phyloP scores from a whole-genome alignment of 208 protist species.

The Pavlovales sp. region DNA sequence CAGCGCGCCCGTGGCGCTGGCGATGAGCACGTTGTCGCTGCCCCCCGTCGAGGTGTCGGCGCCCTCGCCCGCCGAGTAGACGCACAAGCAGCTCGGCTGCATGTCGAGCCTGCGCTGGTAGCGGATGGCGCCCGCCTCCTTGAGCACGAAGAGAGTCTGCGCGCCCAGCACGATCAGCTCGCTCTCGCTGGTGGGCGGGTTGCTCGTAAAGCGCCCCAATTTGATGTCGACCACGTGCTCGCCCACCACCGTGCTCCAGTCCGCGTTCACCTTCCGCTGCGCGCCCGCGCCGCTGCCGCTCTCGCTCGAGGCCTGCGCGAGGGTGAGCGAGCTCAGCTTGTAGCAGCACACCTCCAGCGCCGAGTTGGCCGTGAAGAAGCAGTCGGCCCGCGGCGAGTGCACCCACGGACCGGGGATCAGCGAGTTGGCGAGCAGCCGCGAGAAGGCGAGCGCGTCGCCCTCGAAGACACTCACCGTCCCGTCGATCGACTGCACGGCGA shows the following conservation, averaged over 20 bases:
- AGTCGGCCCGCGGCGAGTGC: slow-evolving; percentile 47
- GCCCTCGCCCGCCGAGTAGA: background rate
- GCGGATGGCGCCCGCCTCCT: slow-evolving; percentile 38
- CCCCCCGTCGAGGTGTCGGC: background rate
- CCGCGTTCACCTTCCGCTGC: background rate
- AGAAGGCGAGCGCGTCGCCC: slow-evolving; percentile 49
- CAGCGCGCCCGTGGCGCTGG: slow-evolving; percentile 66
- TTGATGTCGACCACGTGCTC: slow-evolving; percentile 37
- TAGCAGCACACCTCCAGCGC: slow-evolving; percentile 53
- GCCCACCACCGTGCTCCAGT: slow-evolving; percentile 46
- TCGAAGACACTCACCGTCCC: slow-evolving; percentile 54
- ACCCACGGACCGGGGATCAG: slow-evolving; percentile 56
- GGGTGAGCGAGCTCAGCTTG: slow-evolving; percentile 25
- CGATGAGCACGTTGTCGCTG: slow-evolving; percentile 75
- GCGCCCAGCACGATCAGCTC: slow-evolving; percentile 45
- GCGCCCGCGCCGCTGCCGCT: too few relatives aligned
- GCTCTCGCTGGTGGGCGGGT: background rate
- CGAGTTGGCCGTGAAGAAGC: slow-evolving; percentile 56
- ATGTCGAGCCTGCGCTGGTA: slow-evolving; percentile 47
- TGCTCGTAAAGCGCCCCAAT: background rate
- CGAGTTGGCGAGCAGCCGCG: slow-evolving; percentile 51
- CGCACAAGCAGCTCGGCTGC: background rate
- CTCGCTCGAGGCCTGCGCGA: background rate
- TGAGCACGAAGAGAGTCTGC: slow-evolving; percentile 38
- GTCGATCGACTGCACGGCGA: slow-evolving; percentile 62